A percentile compares a stretch with the other conserved stretches of the same genome.
Conservation (phyloP, 805 yeast genomes). For the Teunomyces cretensis region DNA sequence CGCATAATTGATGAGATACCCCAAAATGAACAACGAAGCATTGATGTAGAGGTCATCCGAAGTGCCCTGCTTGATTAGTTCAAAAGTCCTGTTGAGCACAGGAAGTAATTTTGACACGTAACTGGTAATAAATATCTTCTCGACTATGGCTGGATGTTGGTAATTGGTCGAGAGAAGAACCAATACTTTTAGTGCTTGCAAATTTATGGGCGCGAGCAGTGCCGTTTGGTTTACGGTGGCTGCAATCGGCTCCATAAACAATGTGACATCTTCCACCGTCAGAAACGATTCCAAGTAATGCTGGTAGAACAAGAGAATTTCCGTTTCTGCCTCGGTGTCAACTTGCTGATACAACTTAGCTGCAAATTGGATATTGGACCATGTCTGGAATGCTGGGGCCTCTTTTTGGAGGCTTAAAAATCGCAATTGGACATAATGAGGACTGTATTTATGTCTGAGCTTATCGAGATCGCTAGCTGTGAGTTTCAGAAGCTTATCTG, state of each 20-base stretch:
- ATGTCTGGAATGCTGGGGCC: neutral
- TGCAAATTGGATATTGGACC: neutral
- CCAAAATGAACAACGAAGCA: conserved; percentile 12
- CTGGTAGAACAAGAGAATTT: conserved; percentile 2
- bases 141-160: neutral
- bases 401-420: neutral
- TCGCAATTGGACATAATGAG: neutral
- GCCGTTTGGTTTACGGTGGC: neutral
- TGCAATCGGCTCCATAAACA: neutral
- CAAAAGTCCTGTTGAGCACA: conserved; percentile 5
- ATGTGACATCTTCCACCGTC: neutral
- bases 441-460: neutral
- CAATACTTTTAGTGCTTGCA: conserved; percentile 9
- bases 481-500: neutral
- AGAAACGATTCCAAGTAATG: neutral
- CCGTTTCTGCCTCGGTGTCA: neutral
- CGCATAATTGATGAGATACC: conserved; percentile 13
- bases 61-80: neutral
- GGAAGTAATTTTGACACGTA: neutral
- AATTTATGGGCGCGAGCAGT: neutral
- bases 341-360: neutral
- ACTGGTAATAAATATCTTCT: neutral
- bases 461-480: neutral
- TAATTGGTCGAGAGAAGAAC: conserved; percentile 14
- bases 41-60: neutral